Evolutionary conservation across 1,284 basidiomycete genomes (phyloP).

Genomic region (Boletellus deceptivus): DNA sequence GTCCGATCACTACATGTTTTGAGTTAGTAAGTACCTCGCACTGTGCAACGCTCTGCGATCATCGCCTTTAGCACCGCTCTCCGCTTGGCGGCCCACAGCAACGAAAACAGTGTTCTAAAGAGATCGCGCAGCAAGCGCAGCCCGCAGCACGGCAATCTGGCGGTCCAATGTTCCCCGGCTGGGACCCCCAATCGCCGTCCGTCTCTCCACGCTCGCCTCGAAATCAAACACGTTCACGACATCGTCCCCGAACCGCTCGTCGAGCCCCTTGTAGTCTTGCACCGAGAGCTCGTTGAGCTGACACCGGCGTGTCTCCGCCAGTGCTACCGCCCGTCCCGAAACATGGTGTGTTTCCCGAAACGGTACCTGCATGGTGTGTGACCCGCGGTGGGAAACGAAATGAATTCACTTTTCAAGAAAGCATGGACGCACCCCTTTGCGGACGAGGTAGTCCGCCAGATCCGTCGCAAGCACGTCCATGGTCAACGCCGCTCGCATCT

Average conservation of each 20-base stretch:
- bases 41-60: too few species aligned
- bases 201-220: slow-evolving; percentile 92
- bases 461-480: slow-evolving; percentile 98
- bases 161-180: slow-evolving; percentile 82
- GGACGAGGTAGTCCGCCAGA: slow-evolving; percentile 95
- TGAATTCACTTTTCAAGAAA: not conserved
- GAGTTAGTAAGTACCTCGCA: too few species aligned
- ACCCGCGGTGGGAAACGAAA: not conserved
- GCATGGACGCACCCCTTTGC: slow-evolving; percentile 79
- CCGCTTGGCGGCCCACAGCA: not conserved
- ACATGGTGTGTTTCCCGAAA: slow-evolving; percentile 99
- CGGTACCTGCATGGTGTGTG: slow-evolving; percentile 56
- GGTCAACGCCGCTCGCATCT: slow-evolving; percentile 88
- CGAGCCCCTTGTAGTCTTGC: slow-evolving; percentile 76
- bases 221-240: slow-evolving; percentile 86
- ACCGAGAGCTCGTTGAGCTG: slow-evolving; percentile 82
- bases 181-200: slow-evolving; percentile 91
- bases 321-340: slow-evolving; percentile 91
- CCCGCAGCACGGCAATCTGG: slow-evolving; percentile 75
- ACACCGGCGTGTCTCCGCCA: slow-evolving; percentile 83
- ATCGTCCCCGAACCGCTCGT: slow-evolving; percentile 80
- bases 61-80: not conserved
- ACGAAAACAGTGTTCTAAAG: not conserved
- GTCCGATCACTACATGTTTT: too few species aligned
- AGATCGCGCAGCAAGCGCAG: slow-evolving; percentile 12